phyloP scores from a whole-genome alignment of 78 protist genomes.

The Dictyostelium intermedium region DNA sequence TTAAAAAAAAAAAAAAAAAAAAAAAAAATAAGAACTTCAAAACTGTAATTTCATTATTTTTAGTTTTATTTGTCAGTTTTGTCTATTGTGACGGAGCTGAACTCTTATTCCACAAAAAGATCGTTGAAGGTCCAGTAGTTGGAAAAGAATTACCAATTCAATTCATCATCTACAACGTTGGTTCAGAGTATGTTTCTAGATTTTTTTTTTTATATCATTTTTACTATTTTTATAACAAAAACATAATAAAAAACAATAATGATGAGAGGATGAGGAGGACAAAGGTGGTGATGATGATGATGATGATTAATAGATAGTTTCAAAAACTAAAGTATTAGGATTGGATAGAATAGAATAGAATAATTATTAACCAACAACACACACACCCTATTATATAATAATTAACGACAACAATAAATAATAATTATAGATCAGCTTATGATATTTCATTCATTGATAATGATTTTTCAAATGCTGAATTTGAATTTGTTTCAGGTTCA shows the following conservation, averaged over 20 bases:
- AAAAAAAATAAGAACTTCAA: slow-evolving; percentile 8
- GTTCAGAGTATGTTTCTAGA: slow-evolving; percentile 12
- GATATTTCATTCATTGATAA: slow-evolving; percentile 26
- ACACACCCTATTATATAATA: background rate
- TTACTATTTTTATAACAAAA: too few species aligned
- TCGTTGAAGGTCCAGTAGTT: slow-evolving; percentile 69
- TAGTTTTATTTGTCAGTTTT: slow-evolving; percentile 16
- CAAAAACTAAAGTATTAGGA: too few species aligned
- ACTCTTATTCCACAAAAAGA: slow-evolving; percentile 64
- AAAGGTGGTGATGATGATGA: background rate
- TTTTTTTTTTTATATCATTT: background rate
- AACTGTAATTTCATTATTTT: slow-evolving; percentile 30
- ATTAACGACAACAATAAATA: background rate
- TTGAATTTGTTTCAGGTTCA: slow-evolving; percentile 41
- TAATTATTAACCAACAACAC: too few species aligned
- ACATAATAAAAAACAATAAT: too few species aligned
- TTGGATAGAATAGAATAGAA: too few species aligned
- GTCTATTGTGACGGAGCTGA: slow-evolving; percentile 19
- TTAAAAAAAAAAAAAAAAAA: background rate
- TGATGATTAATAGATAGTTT: too few species aligned
- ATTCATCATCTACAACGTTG: slow-evolving; percentile 60
- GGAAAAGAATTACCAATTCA: slow-evolving; percentile 48
- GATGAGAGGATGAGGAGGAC: background rate
- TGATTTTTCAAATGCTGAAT: slow-evolving; percentile 13
- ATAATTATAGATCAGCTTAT: slow-evolving; percentile 45